Evolutionary conservation across 1,284 basidiomycete genomes (phyloP), one percentile per base, ranked within the genome.

Genomic region (Austroboletus niveus): DNA sequence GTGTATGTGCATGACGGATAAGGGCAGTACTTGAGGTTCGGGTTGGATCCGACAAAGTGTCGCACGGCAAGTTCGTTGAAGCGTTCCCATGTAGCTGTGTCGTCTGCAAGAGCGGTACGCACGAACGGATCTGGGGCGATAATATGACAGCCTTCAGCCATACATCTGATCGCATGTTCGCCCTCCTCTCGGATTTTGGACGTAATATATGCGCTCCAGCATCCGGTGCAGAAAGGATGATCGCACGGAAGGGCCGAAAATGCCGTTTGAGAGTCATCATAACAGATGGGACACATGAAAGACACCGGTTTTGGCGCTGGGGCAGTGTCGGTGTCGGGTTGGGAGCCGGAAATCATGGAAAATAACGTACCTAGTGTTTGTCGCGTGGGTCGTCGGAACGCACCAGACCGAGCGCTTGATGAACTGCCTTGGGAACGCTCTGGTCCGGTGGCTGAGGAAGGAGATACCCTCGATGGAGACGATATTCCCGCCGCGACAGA

Each of bases 181-280:
- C 89, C 92, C 67, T 99, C 96, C 53, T 88, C 88, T 56, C 82
- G 84, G 64, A 99, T 84, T 77, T 99, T 98, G 60, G 87, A 85
- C 41, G 77, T 76, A 47, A 91, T 69, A 69, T 98, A 98, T 44
- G 88, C 85, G 45, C 74, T 74, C 89, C 97, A 99, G 73, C 96
- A 99, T 15, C 78, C 83, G 15, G 78, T 79, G 73, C 94, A 98
- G 70, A 90, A 96, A 24, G 79, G 71, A 69, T 97, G 94, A 40
- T 80, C 82, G 69, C 93, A 97, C 30, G 80, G 76, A 41, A 96
- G 77, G 1, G 85, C 70, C 30, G 87, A 76, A 8, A 79, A 82
- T 32, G 77, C 76, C 12, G 82, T 75, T 53, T 82, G 79, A 3
- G 79, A 73, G 59, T 94, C 92, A 68, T 92, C 87, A 72, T 87